Base-by-base conservation (phyloP, 441 rosid genomes). In the Isatis lusitanica region DNA sequence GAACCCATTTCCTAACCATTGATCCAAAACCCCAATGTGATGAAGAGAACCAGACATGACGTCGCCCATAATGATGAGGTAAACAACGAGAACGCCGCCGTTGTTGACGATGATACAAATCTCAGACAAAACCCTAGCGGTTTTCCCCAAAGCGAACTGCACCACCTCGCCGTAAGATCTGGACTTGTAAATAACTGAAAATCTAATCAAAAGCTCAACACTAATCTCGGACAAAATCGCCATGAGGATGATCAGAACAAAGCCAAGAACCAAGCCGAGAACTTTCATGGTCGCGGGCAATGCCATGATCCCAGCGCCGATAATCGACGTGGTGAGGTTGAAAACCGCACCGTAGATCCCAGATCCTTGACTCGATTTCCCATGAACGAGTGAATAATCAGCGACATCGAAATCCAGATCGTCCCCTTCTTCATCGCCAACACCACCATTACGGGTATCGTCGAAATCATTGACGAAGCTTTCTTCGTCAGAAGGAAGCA, bases 291-390 rank as follows among this genome's bases (percentile, higher is more conserved):
- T 85, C 21, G 98, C 98, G 3, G 99, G 99, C 76, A 95, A 83
- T 74, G 99, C 97, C 99, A 94, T 94, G 60, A 94, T 92, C 51
- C 99, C 99, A 12, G 99, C 99, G 17, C 99, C 99, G 74, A 95
- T 88, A 71, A 95, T 79, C 0, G 99, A 61, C 4, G 99, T 95
- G 51, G 99, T 81, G 62, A 95, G 92, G 64, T 95, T 95, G 58
- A 92, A 95, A 72, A 95, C 98, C 1, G 98, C 98, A 7, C 99
- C 98, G 44, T 80, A 74, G 55, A 90, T 40, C 7, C 90, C 91
- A 71, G 97, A 87, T 57, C 88, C 92, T n/a, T 66, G 38, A 46
- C 53, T 36, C 18, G 80, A 47, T 72, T 79, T 81, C 12, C 64
- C 82, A 15, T 18, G 30, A 57, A 71, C 76, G 46, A 81, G 82